phyloP scores from a whole-genome alignment of 352 stramenopile species.

The Globisporangium recalcitrans region DNA sequence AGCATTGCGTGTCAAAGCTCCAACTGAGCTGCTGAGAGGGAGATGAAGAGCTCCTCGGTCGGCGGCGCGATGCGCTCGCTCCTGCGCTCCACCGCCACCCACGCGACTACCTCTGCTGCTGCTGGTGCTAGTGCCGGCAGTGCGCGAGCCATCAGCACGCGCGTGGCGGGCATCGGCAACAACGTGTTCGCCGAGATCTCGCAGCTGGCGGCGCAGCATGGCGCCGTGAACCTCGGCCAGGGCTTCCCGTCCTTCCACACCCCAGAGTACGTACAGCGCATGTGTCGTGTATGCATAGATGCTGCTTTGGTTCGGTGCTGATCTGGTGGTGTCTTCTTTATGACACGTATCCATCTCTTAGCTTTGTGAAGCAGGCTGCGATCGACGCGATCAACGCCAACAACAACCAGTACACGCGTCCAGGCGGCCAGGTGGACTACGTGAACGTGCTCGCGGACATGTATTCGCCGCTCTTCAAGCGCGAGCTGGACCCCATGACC shows the following conservation, averaged over 20 bases:
- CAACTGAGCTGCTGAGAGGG: not conserved
- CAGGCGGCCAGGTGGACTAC: conserved; percentile 74
- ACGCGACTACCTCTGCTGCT: not conserved
- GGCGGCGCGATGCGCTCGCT: not conserved
- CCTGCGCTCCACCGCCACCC: not conserved
- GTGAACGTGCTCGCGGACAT: conserved; percentile 75
- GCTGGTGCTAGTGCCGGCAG: not conserved
- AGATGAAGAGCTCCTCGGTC: conserved; percentile 7
- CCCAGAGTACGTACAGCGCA: conserved; percentile 36
- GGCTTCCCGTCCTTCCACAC: conserved; percentile 95
- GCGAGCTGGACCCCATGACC: conserved; percentile 63
- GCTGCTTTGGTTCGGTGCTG: no score
- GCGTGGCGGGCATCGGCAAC: conserved; percentile 55
- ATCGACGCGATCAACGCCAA: conserved; percentile 73
- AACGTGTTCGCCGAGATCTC: conserved; percentile 89
- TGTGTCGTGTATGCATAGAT: no score
- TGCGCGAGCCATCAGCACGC: conserved; percentile 46
- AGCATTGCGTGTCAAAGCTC: conserved; percentile 7
- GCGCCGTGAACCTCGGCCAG: conserved; percentile 93
- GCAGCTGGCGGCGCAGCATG: conserved; percentile 69
- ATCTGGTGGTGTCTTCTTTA: no score
- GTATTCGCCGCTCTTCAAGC: conserved; percentile 67
- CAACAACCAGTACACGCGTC: conserved; percentile 89
- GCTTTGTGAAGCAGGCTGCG: conserved; percentile 86
- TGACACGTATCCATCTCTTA: conserved; percentile 5